Evolutionary conservation across 2,329 filamentous ascomycete genomes (phyloP).

Genomic region (Aspergillus sp.): DNA sequence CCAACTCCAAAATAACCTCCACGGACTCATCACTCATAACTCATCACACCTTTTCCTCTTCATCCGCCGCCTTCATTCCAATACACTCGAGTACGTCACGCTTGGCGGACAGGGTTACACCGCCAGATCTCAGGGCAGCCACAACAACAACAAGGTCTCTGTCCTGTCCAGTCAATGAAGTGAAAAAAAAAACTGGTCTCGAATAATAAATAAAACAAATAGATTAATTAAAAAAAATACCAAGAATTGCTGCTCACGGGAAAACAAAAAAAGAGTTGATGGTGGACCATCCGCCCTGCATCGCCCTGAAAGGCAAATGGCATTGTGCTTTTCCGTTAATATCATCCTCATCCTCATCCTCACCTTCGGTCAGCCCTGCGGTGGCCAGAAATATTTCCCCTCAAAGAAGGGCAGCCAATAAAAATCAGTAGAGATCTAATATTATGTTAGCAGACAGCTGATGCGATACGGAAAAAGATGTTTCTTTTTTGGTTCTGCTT

Average conservation of each 20-base stretch:
- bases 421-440: not conserved
- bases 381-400: not conserved
- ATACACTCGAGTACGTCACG: conserved; percentile 5
- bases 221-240: too few relatives aligned
- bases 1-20: too few relatives aligned
- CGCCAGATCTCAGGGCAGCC: conserved; percentile 27
- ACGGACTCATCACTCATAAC: not conserved
- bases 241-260: too few relatives aligned
- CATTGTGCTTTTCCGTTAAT: not conserved
- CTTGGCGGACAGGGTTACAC: conserved; percentile 25
- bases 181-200: not conserved
- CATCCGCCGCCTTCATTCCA: conserved; percentile 6
- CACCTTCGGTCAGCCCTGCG: not conserved
- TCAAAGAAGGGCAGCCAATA: not conserved
- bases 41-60: not conserved
- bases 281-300: conserved; percentile 16
- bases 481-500: not conserved
- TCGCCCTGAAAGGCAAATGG: conserved; percentile 3
- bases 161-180: conserved; percentile 2
- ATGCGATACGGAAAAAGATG: not conserved
- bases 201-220: too few relatives aligned
- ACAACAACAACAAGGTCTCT: conserved; percentile 8
- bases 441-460: not conserved
- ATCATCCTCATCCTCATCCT: too few relatives aligned
- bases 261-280: not conserved